phyloP scores from a whole-genome alignment of 1,284 basidiomycete genomes.

The Sporisorium scitamineum region DNA sequence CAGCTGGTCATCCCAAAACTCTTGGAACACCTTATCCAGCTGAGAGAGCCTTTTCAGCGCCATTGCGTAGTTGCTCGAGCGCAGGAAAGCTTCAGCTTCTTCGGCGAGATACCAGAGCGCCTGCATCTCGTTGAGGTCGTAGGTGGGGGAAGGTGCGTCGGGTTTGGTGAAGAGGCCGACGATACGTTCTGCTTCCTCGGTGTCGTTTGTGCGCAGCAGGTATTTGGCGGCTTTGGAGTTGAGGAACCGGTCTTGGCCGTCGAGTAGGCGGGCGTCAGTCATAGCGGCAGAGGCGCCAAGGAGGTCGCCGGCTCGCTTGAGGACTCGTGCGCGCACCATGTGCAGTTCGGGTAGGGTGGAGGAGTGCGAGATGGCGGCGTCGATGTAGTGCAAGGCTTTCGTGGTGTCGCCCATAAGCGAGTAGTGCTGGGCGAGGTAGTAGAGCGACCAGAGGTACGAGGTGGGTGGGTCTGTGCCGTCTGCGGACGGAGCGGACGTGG shows the following conservation, averaged over 20 bases:
- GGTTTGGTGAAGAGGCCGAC: conserved; percentile 66
- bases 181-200: conserved; percentile 72
- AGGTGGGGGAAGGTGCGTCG: conserved; percentile 76
- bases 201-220: conserved; percentile 78
- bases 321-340: conserved; percentile 83
- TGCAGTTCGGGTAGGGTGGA: conserved; percentile 93
- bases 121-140: conserved; percentile 96
- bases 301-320: conserved; percentile 88
- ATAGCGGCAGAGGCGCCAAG: conserved; percentile 80
- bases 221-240: conserved; percentile 97
- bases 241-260: conserved; percentile 94
- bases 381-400: conserved; percentile 78
- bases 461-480: conserved; percentile 77
- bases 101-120: conserved; percentile 88
- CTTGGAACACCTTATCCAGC: conserved; percentile 85
- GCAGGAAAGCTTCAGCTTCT: conserved; percentile 80
- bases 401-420: conserved; percentile 72
- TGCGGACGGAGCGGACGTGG: conserved; percentile 14
- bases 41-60: conserved; percentile 89
- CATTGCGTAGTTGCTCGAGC: conserved; percentile 78
- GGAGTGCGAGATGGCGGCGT: conserved; percentile 81
- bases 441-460: conserved; percentile 92
- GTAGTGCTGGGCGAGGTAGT: conserved; percentile 93
- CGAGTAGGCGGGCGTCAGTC: conserved; percentile 85
- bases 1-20: conserved; percentile 94